phyloP scores from a whole-genome alignment of 2,329 filamentous ascomycete genomes.

The Penicillium freii region DNA sequence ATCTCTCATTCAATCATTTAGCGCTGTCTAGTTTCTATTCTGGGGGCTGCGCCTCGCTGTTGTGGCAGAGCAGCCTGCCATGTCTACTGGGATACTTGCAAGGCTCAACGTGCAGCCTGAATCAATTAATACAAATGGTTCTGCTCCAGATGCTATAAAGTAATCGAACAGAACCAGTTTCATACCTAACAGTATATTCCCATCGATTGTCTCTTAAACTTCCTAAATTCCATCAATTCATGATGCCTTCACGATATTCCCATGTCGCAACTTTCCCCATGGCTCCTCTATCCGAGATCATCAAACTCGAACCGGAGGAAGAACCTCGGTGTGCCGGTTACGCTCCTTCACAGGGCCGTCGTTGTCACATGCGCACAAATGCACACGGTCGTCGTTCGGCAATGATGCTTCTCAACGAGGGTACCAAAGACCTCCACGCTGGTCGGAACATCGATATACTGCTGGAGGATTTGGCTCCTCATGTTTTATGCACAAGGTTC shows the following conservation, averaged over 20 bases:
- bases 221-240: not conserved
- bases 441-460: constrained; percentile 14
- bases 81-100: not conserved
- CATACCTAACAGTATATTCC: not conserved
- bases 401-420: constrained; percentile 14
- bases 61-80: not conserved
- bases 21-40: not conserved
- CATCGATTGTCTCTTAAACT: not conserved
- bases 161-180: not conserved
- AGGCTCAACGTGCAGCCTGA: not conserved
- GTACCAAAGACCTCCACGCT: constrained; percentile 11
- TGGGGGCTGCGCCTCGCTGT: not conserved
- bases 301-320: constrained; percentile 17
- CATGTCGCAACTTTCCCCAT: not conserved
- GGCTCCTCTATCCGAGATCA: constrained; percentile 16
- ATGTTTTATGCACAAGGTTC: constrained; percentile 20
- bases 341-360: constrained; percentile 16
- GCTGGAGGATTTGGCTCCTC: constrained; percentile 23
- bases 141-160: not conserved
- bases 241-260: constrained; percentile 4
- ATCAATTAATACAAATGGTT: not conserved
- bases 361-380: constrained; percentile 16
- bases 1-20: not conserved
- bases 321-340: constrained; percentile 22
- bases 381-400: constrained; percentile 12